Base-by-base conservation (phyloP, 2,329 filamentous ascomycete genomes). In the Colletotrichum eleusines region DNA sequence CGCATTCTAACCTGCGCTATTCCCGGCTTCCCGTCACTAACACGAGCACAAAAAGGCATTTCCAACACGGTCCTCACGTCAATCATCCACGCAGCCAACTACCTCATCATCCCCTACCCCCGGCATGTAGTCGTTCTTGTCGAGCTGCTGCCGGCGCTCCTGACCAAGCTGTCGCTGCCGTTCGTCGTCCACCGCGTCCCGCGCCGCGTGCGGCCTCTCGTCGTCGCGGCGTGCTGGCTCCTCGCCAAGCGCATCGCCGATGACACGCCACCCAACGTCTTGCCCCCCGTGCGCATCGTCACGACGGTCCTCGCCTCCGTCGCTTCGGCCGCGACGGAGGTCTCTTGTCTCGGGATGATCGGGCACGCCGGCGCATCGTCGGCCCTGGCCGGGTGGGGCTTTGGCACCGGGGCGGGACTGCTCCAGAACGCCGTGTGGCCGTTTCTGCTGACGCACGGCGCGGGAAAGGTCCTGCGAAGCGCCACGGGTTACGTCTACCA, bases 331-430 rank as follows among this genome's bases (percentile, higher is more conserved):
- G 75, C 75, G 6, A 78, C 75, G 61, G 80, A 82, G 20, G 70
- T 81, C 2, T 78, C 76, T 2, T 79, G 78, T 60, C 55, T 81
- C n/a, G 77, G 76, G 18, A 75, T 76, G 75, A 61, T 77, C 16
- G 75, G 76, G 0, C 74, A 76, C 14, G 78, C 80, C 46, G 78
- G 79, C 23, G 74, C n/a, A n/a, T n/a, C 73, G 54, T 63, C 73
- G n/a, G 79, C 76, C 0, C 71, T 82, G 23, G 75, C 75, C 2
- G 80, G 80, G 38, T 82, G 80, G 80, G 80, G 78, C 51, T 71
- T 79, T 1, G 80, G 80, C 1, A 76, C 76, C 6, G 80, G 79
- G 16, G 74, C 75, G 0, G 80, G 78, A 0, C 72, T 74, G 12
- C 66, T 79, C 8, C 73, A 77, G 23, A 76, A 76, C 42, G 76